phyloP scores from a whole-genome alignment of 2,329 filamentous ascomycete species.

The Chaetomiaceae sp. region DNA sequence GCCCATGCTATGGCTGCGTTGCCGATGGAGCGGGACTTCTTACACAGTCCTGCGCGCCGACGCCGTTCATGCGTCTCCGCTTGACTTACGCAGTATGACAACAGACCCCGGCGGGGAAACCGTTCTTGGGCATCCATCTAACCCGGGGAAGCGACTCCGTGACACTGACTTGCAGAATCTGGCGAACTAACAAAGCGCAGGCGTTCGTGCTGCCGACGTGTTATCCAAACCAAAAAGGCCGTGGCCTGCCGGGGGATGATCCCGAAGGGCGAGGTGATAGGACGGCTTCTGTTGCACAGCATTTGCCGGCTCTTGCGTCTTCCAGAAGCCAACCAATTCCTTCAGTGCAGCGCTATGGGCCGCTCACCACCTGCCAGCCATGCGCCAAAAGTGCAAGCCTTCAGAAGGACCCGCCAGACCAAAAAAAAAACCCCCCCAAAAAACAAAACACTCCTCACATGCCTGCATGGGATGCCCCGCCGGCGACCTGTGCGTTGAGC shows the following conservation, averaged over 20 bases:
- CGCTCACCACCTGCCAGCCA: constrained; percentile 4
- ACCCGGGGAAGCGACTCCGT: not conserved
- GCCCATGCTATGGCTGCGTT: constrained; percentile 1
- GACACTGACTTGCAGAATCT: constrained; percentile 5
- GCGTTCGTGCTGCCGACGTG: not conserved
- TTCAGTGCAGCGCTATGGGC: not conserved
- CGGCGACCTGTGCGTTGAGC: too few species aligned
- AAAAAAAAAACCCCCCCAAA: too few species aligned
- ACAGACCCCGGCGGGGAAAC: not conserved
- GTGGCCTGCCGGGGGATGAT: not conserved
- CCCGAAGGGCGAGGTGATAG: constrained; percentile 6
- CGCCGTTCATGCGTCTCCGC: not conserved
- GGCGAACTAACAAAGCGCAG: not conserved
- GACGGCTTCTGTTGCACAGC: constrained; percentile 11
- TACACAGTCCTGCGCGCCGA: not conserved
- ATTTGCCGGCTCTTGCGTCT: constrained; percentile 12
- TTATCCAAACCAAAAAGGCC: not conserved
- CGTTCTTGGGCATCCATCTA: not conserved
- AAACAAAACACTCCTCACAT: too few species aligned
- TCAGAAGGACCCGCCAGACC: too few species aligned
- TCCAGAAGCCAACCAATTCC: constrained; percentile 18
- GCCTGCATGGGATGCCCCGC: not conserved
- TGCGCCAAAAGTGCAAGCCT: constrained; percentile 1
- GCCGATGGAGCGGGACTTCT: not conserved
- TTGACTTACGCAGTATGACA: not conserved